Base-by-base conservation (phyloP, 257 asterid genomes). In the Solanum pinnatisectum region DNA sequence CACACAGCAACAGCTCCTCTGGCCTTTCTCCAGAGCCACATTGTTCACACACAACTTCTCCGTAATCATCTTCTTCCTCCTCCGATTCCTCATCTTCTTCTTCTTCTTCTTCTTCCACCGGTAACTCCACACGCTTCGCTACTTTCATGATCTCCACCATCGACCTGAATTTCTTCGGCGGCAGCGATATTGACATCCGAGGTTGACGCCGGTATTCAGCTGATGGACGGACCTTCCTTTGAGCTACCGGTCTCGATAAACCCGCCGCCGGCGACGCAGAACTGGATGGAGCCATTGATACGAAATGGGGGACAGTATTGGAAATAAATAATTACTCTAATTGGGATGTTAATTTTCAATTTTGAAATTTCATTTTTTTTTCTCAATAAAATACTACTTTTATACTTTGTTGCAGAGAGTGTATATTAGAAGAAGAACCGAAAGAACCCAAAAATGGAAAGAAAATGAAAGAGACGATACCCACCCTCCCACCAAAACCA, bases 21-120 rank as follows among this genome's bases (percentile, higher is more conserved):
- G 59, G 94, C 65, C 89, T 90, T 81, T 96, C 94, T 4, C 96
- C 98, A 67, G 91, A 93, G 86, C 95, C 96, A 90, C 98, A 96
- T 94, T 93, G 93, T 89, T 93, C 92, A 86, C 98, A 96, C 36
- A 85, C 89, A 30, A 37, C 92, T 18, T 10, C 90, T 13, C 49
- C 88, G 1, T 60, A 90, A 2, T 88, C 90, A 2, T 88, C 90
- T 6, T 87, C 91, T 12, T 60, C 78, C 36, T 87, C 87, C 22
- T 2, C 4, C 20, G 18, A 3, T 32, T 25, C 73, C 36, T 49
- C 49, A 3, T 46, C 56, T n/a, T 18, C 11, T 20, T 39, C 84
- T 2, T 85, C 91, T 6, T 70, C 91, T 0, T 85, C 91, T 23
- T 71, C 89, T 16, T 39, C 84, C 59, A 11, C 39, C 20, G 10